Base-by-base conservation (phyloP, 1,139 yeast species). In the Nematodospora anomalae region DNA sequence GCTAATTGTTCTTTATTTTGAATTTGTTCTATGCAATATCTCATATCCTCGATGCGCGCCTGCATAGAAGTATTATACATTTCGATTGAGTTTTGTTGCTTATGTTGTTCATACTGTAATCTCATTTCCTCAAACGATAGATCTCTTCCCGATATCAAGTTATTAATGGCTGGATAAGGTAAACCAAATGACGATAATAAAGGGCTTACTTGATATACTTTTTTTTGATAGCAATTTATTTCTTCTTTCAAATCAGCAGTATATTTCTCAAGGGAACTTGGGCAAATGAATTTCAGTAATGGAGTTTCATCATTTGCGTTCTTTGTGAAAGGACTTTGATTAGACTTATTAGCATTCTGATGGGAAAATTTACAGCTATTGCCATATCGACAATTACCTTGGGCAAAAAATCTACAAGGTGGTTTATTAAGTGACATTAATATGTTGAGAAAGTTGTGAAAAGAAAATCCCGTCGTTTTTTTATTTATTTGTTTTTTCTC, bases 111-210 rank as follows among this genome's bases (percentile, higher is more conserved):
- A 42, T 64, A 78, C 43, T 67, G 68, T 38, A 71, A 59, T 37
- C 85, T 58, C 26, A 64, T 58, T 49, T 81, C 87, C 45, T 80
- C 86, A 24, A 62, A 67, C 0, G 85, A 79, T 20, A 72, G 52
- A 46, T 81, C 87, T 45, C 83, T 57, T 0, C 72, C 77, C 2
- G 62, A 50, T 5, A 80, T 76, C 29, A 79, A 51, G 37, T 55
- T 57, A 37, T 54, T 57, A 9, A 55, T 55, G 1, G 64, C 62
- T 6, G 61, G 62, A 14, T 34, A 30, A 6, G 52, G 57, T 4
- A 60, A 39, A 2, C 68, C 67, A 42, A 51, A 61, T 22, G 60
- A 48, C 3, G 64, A 56, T 4, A 56, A 40, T 7, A 46, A 49
- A 0, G 63, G 62, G 8, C 36, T 41, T n/a, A 45, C 25, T 25